Percentiles rank a stretch among this genome's conserved stretches.
These are phyloP conservation scores for Ophiocordyceps polyrhachis-furcata DNA, from an alignment of 2,329 filamentous ascomycete genomes.

Conservation along the genomic window DNA sequence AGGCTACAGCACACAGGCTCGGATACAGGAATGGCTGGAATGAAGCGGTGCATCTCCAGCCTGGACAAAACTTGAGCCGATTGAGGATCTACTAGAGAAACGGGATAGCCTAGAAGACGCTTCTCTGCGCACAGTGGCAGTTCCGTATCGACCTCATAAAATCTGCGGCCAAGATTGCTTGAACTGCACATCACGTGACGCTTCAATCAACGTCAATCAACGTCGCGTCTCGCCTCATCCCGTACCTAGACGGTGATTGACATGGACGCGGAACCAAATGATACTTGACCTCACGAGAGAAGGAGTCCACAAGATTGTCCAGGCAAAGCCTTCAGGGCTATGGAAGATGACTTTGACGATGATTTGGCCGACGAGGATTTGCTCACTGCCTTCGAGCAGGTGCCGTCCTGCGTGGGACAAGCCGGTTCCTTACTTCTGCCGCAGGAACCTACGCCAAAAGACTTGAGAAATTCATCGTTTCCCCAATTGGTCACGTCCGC, in stretches of 20 bases:
- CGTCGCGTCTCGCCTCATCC: neutral
- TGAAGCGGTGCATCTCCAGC: too few relatives aligned
- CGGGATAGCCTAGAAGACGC: too few relatives aligned
- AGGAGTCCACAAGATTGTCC: neutral
- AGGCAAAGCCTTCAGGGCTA: conserved; percentile 6
- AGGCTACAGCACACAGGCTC: too few relatives aligned
- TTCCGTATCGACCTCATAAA: neutral
- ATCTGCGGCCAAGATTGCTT: neutral
- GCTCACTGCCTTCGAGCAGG: conserved; percentile 38
- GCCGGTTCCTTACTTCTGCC: neutral
- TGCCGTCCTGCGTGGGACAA: conserved; percentile 5
- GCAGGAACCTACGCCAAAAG: neutral
- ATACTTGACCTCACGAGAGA: neutral
- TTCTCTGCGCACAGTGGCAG: neutral
- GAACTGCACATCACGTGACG: neutral
- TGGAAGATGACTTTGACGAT: conserved; percentile 44
- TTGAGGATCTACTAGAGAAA: too few relatives aligned
- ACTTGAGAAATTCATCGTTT: too few relatives aligned
- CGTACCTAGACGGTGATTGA: neutral
- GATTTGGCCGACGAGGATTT: conserved; percentile 48
- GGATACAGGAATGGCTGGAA: too few relatives aligned
- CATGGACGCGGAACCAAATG: neutral
- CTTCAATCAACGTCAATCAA: neutral
- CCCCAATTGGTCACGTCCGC: conserved; percentile 1
- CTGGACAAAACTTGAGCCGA: too few relatives aligned